phyloP scores from a whole-genome alignment of 2,329 filamentous ascomycete genomes.

The Aurifilum marmelostoma region DNA sequence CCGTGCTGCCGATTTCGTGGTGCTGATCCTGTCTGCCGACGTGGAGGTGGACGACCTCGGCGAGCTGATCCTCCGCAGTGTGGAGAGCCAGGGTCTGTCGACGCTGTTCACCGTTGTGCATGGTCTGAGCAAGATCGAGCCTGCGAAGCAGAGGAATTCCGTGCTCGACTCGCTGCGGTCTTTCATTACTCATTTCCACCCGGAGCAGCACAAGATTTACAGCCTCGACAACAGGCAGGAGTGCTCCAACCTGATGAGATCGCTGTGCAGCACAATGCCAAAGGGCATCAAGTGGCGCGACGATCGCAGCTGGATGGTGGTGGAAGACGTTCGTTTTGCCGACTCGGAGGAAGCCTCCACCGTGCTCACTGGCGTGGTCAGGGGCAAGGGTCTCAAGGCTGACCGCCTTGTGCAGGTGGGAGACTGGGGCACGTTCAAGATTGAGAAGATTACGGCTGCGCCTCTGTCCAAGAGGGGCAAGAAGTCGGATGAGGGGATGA shows the following conservation, averaged over 20 bases:
- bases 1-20: constrained; percentile 85
- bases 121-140: constrained; percentile 75
- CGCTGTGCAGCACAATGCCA: constrained; percentile 86
- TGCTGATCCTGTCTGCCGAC: constrained; percentile 81
- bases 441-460: constrained; percentile 83
- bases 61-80: constrained; percentile 80
- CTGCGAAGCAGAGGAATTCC: constrained; percentile 75
- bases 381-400: constrained; percentile 84
- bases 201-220: constrained; percentile 87
- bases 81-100: constrained; percentile 93
- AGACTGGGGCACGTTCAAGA: constrained; percentile 92
- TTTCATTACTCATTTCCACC: constrained; percentile 93
- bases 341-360: constrained; percentile 64
- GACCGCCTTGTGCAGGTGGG: constrained; percentile 89
- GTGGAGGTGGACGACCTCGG: constrained; percentile 84
- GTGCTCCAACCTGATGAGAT: constrained; percentile 86
- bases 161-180: constrained; percentile 84
- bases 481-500: constrained; percentile 67
- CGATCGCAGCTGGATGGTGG: constrained; percentile 91
- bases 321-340: constrained; percentile 79
- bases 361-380: constrained; percentile 80
- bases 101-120: constrained; percentile 88
- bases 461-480: constrained; percentile 65
- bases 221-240: constrained; percentile 88
- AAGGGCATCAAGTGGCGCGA: constrained; percentile 97